phyloP scores from a whole-genome alignment of 805 yeast species.

The Kluyveromyces lactis region DNA sequence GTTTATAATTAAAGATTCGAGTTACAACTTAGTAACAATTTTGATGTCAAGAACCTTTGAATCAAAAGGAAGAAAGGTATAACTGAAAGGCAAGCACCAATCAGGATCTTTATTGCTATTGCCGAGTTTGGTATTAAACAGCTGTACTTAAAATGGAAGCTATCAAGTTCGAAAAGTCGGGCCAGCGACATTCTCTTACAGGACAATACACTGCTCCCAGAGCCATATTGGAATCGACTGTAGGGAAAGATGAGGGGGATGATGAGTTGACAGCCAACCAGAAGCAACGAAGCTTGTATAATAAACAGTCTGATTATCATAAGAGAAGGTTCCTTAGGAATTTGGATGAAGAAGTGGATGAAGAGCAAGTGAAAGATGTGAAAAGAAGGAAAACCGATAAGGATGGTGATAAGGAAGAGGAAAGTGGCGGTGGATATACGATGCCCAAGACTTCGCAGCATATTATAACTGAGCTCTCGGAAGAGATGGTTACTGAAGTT shows the following conservation, averaged over 20 bases:
- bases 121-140: too few relatives aligned
- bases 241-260: slow-evolving; percentile 15
- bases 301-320: slow-evolving; percentile 42
- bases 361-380: slow-evolving; percentile 24
- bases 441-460: slow-evolving; percentile 43
- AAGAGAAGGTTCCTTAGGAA: slow-evolving; percentile 30
- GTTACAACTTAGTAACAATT: too few relatives aligned
- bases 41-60: too few relatives aligned
- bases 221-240: slow-evolving; percentile 22
- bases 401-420: slow-evolving; percentile 17
- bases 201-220: slow-evolving; percentile 36
- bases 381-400: slow-evolving; percentile 21
- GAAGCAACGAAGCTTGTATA: slow-evolving; percentile 22
- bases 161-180: neutral
- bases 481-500: slow-evolving; percentile 42
- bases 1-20: too few relatives aligned
- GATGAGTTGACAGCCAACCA: slow-evolving; percentile 26
- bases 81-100: too few relatives aligned
- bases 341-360: slow-evolving; percentile 28
- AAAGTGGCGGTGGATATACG: slow-evolving; percentile 33
- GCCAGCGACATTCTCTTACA: slow-evolving; percentile 21
- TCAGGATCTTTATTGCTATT: too few relatives aligned
- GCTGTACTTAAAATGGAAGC: neutral
- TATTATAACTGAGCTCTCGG: slow-evolving; percentile 23
- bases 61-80: too few relatives aligned